Evolutionary conservation across 1,284 basidiomycete genomes (phyloP), one percentile per base, ranked within the genome.

Genomic region (Rhodotorula sp.): DNA sequence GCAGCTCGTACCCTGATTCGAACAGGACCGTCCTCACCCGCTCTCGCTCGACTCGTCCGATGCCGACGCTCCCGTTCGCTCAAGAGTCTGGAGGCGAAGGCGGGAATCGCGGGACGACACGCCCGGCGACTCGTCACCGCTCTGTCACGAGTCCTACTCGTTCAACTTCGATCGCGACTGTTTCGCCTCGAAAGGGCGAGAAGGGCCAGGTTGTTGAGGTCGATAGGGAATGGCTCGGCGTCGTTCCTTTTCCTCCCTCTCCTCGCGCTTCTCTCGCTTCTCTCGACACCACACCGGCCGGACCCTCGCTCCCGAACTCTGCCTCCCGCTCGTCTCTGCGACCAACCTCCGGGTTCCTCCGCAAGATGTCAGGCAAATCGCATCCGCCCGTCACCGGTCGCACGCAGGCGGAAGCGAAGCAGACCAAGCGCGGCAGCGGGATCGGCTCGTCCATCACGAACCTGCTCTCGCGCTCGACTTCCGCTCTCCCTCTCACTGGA

Each of bases 201-300:
- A 27, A 46, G n/a, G 67, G 65, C 8, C n/a, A 55, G 15, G 71
- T 73, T 47, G 36, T 70, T 53, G 68, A 73, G 29, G 4, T 66
- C 53, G 68, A 71, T n/a, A 10, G 27, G 8, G 70, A 64, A 8
- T 74, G 73, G 73, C 48, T 72, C 48, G 67, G 65, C n/a, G 61
- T 74, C 47, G 63, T 67, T 0, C 67, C 73, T 13, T 74, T 74
- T 11, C 58, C 68, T 22, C 63, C 65, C 1, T 57, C 64, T 2
- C 53, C 58, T 0, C 54, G 34, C 2, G 30, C 46, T 2, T 67
- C 67, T 10, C 20, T 54, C 53, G 34, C 6, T 13, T 6, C 51
- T 32, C 22, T n/a, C n/a, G n/a, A n/a, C n/a, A n/a, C n/a, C n/a
- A n/a, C n/a, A 27, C 36, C 47, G 9, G 27, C 52, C 51, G 30